These are phyloP conservation scores for Fusarium kyushuense DNA, from an alignment of 2,329 filamentous ascomycete genomes.

Conservation along the genomic window DNA sequence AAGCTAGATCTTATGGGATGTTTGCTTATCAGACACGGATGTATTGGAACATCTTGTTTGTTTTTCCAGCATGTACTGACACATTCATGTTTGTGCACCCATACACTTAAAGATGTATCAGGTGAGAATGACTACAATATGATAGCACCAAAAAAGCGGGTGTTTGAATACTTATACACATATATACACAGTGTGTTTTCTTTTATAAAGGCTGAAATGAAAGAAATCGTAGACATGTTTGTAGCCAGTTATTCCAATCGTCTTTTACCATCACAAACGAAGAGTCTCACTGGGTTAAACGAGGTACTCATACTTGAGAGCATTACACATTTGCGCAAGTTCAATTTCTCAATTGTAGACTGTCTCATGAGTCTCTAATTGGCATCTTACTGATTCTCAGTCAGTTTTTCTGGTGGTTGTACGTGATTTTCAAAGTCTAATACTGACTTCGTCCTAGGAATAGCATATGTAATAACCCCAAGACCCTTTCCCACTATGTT, in stretches of 20 bases:
- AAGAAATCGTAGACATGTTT: too few species aligned
- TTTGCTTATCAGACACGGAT: neutral
- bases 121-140: neutral
- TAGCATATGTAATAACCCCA: neutral
- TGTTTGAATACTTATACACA: neutral
- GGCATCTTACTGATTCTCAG: neutral
- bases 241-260: neutral
- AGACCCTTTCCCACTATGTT: neutral
- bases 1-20: neutral
- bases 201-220: neutral
- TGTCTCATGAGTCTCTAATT: neutral
- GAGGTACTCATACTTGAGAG: neutral
- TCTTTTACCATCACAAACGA: neutral
- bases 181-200: neutral
- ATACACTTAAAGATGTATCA: neutral
- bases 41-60: neutral
- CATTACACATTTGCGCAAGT: neutral
- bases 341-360: neutral
- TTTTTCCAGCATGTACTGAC: neutral
- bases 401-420: neutral
- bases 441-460: neutral
- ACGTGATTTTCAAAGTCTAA: too few species aligned
- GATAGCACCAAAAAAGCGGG: neutral
- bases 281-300: neutral
- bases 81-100: neutral